phyloP scores from a whole-genome alignment of 1,284 basidiomycete genomes.

The Apiotrichum domesticum region DNA sequence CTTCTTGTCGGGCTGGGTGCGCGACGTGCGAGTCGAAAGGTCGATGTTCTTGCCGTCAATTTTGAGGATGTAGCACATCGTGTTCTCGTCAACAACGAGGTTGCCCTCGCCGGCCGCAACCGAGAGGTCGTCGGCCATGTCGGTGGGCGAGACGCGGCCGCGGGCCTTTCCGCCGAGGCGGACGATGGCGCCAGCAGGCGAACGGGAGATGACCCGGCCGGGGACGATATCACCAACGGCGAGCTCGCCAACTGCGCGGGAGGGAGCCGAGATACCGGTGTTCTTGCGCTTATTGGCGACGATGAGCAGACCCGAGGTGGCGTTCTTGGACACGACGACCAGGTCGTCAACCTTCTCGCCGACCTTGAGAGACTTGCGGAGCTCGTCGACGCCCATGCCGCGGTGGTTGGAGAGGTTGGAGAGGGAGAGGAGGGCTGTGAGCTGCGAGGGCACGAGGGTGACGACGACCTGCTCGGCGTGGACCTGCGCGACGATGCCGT shows the following conservation, averaged over 20 bases:
- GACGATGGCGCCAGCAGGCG: slow-evolving; percentile 61
- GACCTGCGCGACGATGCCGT: slow-evolving; percentile 65
- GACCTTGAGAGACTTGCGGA: slow-evolving; percentile 60
- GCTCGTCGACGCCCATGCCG: slow-evolving; percentile 60
- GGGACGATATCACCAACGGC: slow-evolving; percentile 64
- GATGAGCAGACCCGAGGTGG: slow-evolving; percentile 80
- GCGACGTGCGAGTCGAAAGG: slow-evolving; percentile 70
- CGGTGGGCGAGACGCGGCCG: slow-evolving; percentile 72
- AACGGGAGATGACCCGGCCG: slow-evolving; percentile 68
- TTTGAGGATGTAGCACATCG: slow-evolving; percentile 64
- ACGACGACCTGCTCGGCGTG: slow-evolving; percentile 79
- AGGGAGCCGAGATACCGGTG: slow-evolving; percentile 49
- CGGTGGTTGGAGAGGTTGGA: slow-evolving; percentile 82
- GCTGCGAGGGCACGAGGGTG: slow-evolving; percentile 61
- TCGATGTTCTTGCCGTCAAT: slow-evolving; percentile 65
- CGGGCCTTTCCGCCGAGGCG: slow-evolving; percentile 65
- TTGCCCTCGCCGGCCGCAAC: slow-evolving; percentile 49
- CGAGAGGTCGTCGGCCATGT: slow-evolving; percentile 68
- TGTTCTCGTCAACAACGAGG: slow-evolving; percentile 59
- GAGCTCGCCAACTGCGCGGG: slow-evolving; percentile 62
- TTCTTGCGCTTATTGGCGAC: slow-evolving; percentile 60
- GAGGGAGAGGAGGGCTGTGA: slow-evolving; percentile 76
- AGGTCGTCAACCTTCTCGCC: slow-evolving; percentile 72
- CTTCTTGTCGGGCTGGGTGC: slow-evolving; percentile 49
- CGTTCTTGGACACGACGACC: slow-evolving; percentile 82